Conservation (phyloP, 2,329 filamentous ascomycete genomes). For the Hypoxylon sp. region DNA sequence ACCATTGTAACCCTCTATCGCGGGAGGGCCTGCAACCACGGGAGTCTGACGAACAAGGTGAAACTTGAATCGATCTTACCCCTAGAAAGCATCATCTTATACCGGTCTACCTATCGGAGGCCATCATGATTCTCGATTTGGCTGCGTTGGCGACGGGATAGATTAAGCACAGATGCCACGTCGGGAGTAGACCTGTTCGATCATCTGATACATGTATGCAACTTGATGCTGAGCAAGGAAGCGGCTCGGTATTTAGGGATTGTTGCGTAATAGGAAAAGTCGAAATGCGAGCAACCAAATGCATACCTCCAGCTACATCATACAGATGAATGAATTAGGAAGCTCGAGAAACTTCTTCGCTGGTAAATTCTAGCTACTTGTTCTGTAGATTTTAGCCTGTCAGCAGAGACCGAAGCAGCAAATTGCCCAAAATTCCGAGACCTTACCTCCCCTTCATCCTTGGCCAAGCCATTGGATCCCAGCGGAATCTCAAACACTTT, state of each 20-base stretch:
- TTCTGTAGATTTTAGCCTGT: slow-evolving; percentile 26
- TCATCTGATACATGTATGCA: slow-evolving; percentile 27
- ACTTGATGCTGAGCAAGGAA: slow-evolving; percentile 7
- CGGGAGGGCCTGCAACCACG: slow-evolving; percentile 31
- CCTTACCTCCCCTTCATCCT: slow-evolving; percentile 37
- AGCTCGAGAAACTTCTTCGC: slow-evolving; percentile 16
- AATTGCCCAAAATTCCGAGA: slow-evolving; percentile 29
- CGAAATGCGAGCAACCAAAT: slow-evolving; percentile 1
- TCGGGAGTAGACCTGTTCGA: slow-evolving; percentile 10
- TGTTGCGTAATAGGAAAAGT: slow-evolving; percentile 3
- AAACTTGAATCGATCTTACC: slow-evolving; percentile 40
- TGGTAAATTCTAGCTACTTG: slow-evolving; percentile 14
- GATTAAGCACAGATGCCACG: slow-evolving; percentile 17
- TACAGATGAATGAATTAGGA: slow-evolving; percentile 9
- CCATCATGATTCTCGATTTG: neutral
- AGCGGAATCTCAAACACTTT: slow-evolving; percentile 46
- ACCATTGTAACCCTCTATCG: slow-evolving; percentile 35
- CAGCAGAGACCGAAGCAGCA: slow-evolving; percentile 17
- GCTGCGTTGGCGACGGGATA: slow-evolving; percentile 5
- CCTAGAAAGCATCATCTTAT: slow-evolving; percentile 35
- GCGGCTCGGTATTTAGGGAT: neutral
- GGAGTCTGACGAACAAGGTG: slow-evolving; percentile 40
- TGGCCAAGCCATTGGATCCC: slow-evolving; percentile 39
- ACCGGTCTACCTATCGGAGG: slow-evolving; percentile 23
- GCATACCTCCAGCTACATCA: neutral